These are phyloP conservation scores for Wickerhamomyces sp. DNA, from an alignment of 1,139 yeast species.

Conservation along the genomic window DNA sequence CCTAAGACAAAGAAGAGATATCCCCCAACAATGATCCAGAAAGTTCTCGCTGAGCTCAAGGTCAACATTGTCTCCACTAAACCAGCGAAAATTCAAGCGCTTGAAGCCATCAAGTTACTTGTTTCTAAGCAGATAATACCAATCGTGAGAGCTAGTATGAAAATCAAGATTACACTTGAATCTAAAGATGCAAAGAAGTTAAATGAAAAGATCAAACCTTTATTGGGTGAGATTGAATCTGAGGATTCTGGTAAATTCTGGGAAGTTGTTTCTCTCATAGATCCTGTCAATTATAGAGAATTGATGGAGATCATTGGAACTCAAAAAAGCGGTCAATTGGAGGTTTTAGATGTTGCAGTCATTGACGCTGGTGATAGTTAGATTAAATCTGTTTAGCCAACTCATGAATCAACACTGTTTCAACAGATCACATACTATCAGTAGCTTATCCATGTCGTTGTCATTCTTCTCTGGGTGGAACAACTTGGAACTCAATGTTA, in stretches of 20 bases:
- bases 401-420: constrained; percentile 7
- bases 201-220: constrained; percentile 44
- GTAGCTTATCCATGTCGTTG: constrained; percentile 24
- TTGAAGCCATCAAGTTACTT: constrained; percentile 81
- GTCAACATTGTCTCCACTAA: constrained; percentile 77
- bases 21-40: constrained; percentile 91
- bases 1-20: constrained; percentile 87
- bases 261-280: constrained; percentile 71
- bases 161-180: constrained; percentile 55
- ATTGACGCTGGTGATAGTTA: constrained; percentile 50
- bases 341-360: constrained; percentile 89
- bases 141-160: constrained; percentile 92
- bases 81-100: constrained; percentile 81
- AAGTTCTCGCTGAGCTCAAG: constrained; percentile 74
- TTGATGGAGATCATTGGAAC: constrained; percentile 46
- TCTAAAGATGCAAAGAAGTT: constrained; percentile 46
- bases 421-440: constrained; percentile 24
- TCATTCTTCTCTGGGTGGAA: constrained; percentile 18
- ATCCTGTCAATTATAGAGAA: constrained; percentile 81
- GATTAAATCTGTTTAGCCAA: not conserved
- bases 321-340: constrained; percentile 59
- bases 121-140: constrained; percentile 82
- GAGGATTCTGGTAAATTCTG: constrained; percentile 46
- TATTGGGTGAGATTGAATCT: constrained; percentile 49
- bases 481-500: constrained; percentile 38